These are phyloP conservation scores for Penicillium coffeae DNA, from an alignment of 495 filamentous ascomycete genomes.

Conservation along the genomic window DNA sequence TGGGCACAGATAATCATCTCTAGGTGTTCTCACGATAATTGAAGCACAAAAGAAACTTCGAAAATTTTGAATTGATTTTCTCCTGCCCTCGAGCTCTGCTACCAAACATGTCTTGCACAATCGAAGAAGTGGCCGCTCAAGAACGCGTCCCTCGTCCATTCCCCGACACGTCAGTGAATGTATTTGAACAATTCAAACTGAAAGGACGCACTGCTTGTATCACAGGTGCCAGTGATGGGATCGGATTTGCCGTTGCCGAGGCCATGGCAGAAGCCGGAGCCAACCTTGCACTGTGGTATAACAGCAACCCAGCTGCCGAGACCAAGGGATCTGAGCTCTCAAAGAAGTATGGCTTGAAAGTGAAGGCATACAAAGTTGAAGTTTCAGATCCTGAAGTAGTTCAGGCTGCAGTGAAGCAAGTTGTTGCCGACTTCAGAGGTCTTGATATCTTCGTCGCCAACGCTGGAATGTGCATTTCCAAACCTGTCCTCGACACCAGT, in stretches of 20 bases:
- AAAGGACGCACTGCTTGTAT: constrained; percentile 36
- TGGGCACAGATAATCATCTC: too few relatives aligned
- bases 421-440: constrained; percentile 41
- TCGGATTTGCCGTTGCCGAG: constrained; percentile 31
- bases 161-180: constrained; percentile 39
- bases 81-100: too few relatives aligned
- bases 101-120: too few relatives aligned
- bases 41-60: too few relatives aligned
- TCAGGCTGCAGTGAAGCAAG: constrained; percentile 24
- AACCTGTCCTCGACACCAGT: constrained; percentile 43
- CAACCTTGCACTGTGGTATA: constrained; percentile 35
- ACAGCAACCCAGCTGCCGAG: constrained; percentile 31
- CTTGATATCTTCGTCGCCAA: constrained; percentile 50
- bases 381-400: constrained; percentile 36
- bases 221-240: constrained; percentile 36
- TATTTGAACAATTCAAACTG: constrained; percentile 40
- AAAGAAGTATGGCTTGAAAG: constrained; percentile 28
- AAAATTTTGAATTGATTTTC: too few relatives aligned
- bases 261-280: constrained; percentile 35
- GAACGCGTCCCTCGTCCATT: constrained; percentile 38
- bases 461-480: constrained; percentile 45
- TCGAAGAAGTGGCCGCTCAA: too few relatives aligned
- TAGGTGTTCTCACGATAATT: too few relatives aligned
- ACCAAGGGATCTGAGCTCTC: constrained; percentile 30
- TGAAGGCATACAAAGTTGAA: constrained; percentile 40